Base-by-base conservation (phyloP, 345 rosid species). In the Eutrema yunnanense region DNA sequence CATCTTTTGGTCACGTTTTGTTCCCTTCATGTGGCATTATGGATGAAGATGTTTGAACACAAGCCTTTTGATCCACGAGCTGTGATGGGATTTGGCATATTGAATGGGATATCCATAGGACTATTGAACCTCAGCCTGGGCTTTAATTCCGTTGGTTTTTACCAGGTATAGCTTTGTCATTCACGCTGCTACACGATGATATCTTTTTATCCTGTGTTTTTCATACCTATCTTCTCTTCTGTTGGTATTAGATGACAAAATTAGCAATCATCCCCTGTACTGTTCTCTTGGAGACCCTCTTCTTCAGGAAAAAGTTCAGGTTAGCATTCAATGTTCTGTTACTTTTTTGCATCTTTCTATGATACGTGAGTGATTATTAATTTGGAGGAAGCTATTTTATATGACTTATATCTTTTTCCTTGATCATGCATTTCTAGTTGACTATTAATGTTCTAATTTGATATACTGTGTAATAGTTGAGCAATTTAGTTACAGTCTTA, bases 41-140 rank as follows among this genome's bases (percentile, higher is more conserved):
- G 94, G 91, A 84, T 92, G 94, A 96, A 96, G 73, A 80, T 88
- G 82, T 96, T 96, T 75, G 99, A 96, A 68, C 99, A 92, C 86
- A 96, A 96, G 87, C 99, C 99, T 82, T 96, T 96, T 79, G 99
- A 96, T 82, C 85, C 98, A 36, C 84, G 98, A 84, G 97, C 96
- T 73, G 99, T 96, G 40, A 96, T 92, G 98, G 99, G 99, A 68
- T 96, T 96, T 87, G 99, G 99, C 71, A 84, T 96, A 60, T 79
- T 96, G 62, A 96, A 96, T 83, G 99, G 99, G 38, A 92, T 90
- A 71, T 96, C 99, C 46, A 96, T 96, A 53, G 99, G 99, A 48
- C 88, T 96, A 66, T 69, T 96, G 78, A 96, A 96, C 84, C 99
- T 96, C 70, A 92, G 99, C 80, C 79, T 96, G 86, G 99, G 99